These are phyloP conservation scores for Gomphus bonarii DNA, from an alignment of 1,284 basidiomycete species.

Conservation along the genomic window DNA sequence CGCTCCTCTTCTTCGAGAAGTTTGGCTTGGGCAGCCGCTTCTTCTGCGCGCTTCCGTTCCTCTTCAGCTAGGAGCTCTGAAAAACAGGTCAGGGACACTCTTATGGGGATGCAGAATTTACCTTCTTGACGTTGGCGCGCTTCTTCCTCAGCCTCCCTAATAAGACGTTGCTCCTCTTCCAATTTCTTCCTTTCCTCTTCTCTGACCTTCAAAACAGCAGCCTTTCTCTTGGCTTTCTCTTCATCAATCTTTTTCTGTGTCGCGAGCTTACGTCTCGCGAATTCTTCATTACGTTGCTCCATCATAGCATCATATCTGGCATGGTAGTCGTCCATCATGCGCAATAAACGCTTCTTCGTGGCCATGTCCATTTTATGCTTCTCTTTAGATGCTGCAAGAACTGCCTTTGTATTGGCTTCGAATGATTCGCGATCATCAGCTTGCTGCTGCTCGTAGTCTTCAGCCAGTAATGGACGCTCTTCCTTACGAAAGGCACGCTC, in stretches of 20 bases:
- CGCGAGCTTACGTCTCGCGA: slow-evolving; percentile 47
- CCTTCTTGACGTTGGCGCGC: slow-evolving; percentile 35
- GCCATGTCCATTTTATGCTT: slow-evolving; percentile 65
- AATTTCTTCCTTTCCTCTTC: slow-evolving; percentile 44
- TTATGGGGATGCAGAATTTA: slow-evolving; percentile 17
- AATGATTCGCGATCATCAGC: slow-evolving; percentile 64
- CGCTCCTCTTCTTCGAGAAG: slow-evolving; percentile 25
- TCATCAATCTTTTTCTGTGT: slow-evolving; percentile 71
- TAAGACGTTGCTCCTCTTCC: slow-evolving; percentile 39
- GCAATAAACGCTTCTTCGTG: slow-evolving; percentile 67
- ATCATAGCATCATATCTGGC: slow-evolving; percentile 51
- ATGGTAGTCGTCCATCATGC: slow-evolving; percentile 72
- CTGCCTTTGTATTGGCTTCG: slow-evolving; percentile 52
- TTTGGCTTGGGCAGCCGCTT: slow-evolving; percentile 44
- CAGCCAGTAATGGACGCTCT: slow-evolving; percentile 76
- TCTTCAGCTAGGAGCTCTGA: slow-evolving; percentile 47
- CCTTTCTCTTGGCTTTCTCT: slow-evolving; percentile 73
- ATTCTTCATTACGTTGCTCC: slow-evolving; percentile 62
- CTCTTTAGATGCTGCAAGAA: slow-evolving; percentile 48
- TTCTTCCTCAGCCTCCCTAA: slow-evolving; percentile 45
- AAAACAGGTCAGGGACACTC: slow-evolving; percentile 1
- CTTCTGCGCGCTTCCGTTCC: slow-evolving; percentile 37
- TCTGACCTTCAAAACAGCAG: slow-evolving; percentile 40
- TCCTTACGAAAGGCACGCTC: slow-evolving; percentile 96
- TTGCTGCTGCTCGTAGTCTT: slow-evolving; percentile 89